Evolutionary conservation across 805 yeast species (phyloP).

Genomic region (Pichia heedii): DNA sequence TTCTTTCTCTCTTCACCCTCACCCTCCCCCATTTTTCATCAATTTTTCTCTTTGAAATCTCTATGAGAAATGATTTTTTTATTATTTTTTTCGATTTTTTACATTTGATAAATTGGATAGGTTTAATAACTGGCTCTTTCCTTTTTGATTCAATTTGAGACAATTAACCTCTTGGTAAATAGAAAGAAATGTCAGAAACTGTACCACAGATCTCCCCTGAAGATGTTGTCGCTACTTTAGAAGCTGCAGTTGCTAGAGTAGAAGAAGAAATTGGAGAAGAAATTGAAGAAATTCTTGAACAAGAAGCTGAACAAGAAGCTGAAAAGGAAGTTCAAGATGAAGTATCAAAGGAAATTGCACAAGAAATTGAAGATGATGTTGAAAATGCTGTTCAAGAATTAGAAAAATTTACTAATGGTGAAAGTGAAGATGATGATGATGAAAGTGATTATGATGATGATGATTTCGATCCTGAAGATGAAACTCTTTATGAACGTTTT

Average conservation of each 20-base stretch:
- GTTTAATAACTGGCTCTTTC: no score
- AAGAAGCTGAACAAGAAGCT: conserved; percentile 14
- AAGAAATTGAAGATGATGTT: no score
- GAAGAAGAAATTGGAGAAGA: conserved; percentile 9
- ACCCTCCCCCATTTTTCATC: no score
- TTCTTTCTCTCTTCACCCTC: no score
- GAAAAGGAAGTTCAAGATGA: conserved; percentile 13
- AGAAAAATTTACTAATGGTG: conserved; percentile 21
- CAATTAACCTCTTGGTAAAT: no score
- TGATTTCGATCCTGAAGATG: conserved; percentile 67
- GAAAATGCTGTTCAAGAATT: conserved; percentile 31
- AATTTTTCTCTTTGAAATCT: no score
- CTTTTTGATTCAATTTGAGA: no score
- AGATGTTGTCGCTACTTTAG: conserved; percentile 8
- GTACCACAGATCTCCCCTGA: conserved; percentile 27
- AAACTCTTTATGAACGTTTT: conserved; percentile 78
- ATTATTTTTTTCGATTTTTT: no score
- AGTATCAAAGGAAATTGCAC: no score
- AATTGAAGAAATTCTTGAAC: conserved; percentile 6
- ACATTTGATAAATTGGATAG: no score
- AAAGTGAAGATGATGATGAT: conserved; percentile 27
- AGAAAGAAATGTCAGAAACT: conserved; percentile 33
- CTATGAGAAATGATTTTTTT: no score
- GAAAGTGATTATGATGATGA: conserved; percentile 56
- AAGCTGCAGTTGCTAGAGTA: conserved; percentile 6